A percentile compares a stretch with the other conserved stretches of the same genome.
Conservation (phyloP, 2,329 filamentous ascomycete species). For the Albophoma yamanashiensis region DNA sequence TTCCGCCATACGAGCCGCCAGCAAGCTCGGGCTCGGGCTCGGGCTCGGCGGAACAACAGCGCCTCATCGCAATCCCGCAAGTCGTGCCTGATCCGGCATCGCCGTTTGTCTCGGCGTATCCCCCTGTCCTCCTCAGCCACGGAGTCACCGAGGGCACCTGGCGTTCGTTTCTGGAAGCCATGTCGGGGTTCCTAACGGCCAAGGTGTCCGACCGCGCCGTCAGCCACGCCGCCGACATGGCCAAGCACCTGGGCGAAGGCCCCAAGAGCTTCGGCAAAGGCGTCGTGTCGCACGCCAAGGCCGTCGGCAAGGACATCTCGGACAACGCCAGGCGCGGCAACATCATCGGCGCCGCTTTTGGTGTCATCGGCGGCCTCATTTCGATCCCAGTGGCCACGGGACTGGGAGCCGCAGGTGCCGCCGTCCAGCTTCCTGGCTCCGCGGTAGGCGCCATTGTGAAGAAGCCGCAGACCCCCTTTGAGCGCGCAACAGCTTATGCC, state of each 20-base stretch:
- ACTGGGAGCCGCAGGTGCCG: slow-evolving; percentile 22
- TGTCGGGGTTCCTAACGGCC: slow-evolving; percentile 35
- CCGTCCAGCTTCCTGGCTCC: slow-evolving; percentile 20
- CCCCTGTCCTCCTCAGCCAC: slow-evolving; percentile 23
- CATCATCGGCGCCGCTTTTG: slow-evolving; percentile 24
- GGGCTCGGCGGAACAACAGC: slow-evolving; percentile 3
- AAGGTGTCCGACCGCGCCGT: slow-evolving; percentile 32
- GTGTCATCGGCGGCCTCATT: slow-evolving; percentile 25
- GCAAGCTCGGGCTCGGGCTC: slow-evolving; percentile 1
- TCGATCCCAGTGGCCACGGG: slow-evolving; percentile 26
- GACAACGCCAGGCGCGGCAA: slow-evolving; percentile 27
- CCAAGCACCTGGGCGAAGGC: slow-evolving; percentile 20
- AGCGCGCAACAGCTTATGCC: slow-evolving; percentile 29
- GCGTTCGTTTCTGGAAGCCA: slow-evolving; percentile 23
- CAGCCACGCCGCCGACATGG: slow-evolving; percentile 30
- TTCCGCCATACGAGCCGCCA: slow-evolving; percentile 17
- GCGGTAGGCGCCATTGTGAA: slow-evolving; percentile 21
- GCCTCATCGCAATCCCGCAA: slow-evolving; percentile 31
- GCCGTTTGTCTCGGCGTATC: slow-evolving; percentile 27
- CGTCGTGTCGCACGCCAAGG: slow-evolving; percentile 23
- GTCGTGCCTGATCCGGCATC: slow-evolving; percentile 19
- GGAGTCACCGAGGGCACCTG: slow-evolving; percentile 25
- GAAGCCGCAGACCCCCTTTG: slow-evolving; percentile 28
- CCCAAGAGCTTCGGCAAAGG: slow-evolving; percentile 25
- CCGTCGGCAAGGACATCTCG: slow-evolving; percentile 23